Evolutionary conservation across 2,329 filamentous ascomycete species (phyloP).

Genomic region (Pseudonectria buxi): DNA sequence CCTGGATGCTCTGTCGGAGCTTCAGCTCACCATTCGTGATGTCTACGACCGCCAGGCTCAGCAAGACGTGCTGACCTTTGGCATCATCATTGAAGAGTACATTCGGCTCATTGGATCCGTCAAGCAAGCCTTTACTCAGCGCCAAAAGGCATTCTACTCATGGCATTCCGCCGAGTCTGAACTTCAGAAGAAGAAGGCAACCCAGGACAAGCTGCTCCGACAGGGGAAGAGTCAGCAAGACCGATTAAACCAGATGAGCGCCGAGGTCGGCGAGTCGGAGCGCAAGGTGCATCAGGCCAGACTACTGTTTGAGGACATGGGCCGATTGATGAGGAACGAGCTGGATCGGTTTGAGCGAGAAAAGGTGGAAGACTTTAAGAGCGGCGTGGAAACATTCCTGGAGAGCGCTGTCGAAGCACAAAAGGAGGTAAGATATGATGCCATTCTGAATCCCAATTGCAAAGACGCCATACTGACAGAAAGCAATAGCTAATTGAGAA

Average conservation of each 20-base stretch:
- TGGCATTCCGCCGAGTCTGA: constrained; percentile 92
- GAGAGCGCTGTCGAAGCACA: constrained; percentile 97
- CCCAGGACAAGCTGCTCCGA: constrained; percentile 88
- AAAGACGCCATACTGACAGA: constrained; percentile 17
- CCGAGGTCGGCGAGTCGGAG: constrained; percentile 92
- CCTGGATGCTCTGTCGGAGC: constrained; percentile 82
- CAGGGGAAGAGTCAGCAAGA: constrained; percentile 97
- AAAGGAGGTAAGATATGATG: constrained; percentile 68
- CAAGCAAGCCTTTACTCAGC: constrained; percentile 85
- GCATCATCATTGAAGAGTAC: constrained; percentile 97
- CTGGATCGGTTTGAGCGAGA: constrained; percentile 91
- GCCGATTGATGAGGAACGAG: constrained; percentile 81
- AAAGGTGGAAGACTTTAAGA: constrained; percentile 99
- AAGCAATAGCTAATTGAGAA: constrained; percentile 62
- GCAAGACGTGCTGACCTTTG: constrained; percentile 91
- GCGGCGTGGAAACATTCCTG: constrained; percentile 92
- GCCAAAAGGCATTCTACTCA: constrained; percentile 90
- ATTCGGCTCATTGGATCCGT: constrained; percentile 92
- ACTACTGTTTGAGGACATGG: constrained; percentile 95
- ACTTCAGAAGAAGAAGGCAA: constrained; percentile 78
- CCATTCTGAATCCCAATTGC: background rate
- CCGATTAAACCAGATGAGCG: constrained; percentile 82
- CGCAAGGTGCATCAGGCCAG: constrained; percentile 85
- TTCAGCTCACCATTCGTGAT: constrained; percentile 89
- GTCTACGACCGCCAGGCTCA: constrained; percentile 95